Base-by-base conservation (phyloP, 2,329 filamentous ascomycete species). In the Cercospora sesami region DNA sequence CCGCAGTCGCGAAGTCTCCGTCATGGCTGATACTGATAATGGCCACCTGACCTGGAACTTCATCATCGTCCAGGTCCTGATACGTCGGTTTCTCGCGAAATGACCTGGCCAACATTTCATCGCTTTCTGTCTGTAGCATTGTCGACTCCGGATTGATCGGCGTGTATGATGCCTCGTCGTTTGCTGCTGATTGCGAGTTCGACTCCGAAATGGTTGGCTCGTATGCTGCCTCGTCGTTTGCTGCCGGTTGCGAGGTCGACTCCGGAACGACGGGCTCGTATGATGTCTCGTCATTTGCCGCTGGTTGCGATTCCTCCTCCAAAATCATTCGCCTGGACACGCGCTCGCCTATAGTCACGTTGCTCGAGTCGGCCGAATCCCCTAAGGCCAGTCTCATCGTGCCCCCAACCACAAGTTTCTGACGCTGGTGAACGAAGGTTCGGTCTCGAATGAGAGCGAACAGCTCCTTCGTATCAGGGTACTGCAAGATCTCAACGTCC, bases 21-120 rank as follows among this genome's bases (percentile, higher is more conserved):
- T 97, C 94, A 78, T 97, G 94, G 75, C 91, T 95, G 73, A 97
- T 96, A 68, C 90, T 94, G 55, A 97, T 77, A 74, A 87, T 83
- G 14, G 89, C 92, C 60, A 87, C 30, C 30, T 31, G 30, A 31
- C 30, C 30, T 10, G 30, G 30, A 31, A 31, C 30, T 2, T 31
- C 30, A 9, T 31, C 30, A 10, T 12, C 30, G 8, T 31, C 30
- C 30, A 12, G 30, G 30, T 31, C 30, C 30, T 51, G 45, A 2
- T 51, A 18, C 5, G 12, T 23, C 10, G 45, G 45, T 18, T 21
- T 51, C 21, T 18, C 45, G 31, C 10, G 12, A 14, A 33, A 33
- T 1, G 12, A 14, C 31, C 5, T 33, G 31, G 31, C 31, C 5
- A 33, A 14, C 10, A 14, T 14, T 14, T 33, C 31, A 14, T 33